Conservation (phyloP, 768 basidiomycete genomes). For the Tulasnella sp. region DNA sequence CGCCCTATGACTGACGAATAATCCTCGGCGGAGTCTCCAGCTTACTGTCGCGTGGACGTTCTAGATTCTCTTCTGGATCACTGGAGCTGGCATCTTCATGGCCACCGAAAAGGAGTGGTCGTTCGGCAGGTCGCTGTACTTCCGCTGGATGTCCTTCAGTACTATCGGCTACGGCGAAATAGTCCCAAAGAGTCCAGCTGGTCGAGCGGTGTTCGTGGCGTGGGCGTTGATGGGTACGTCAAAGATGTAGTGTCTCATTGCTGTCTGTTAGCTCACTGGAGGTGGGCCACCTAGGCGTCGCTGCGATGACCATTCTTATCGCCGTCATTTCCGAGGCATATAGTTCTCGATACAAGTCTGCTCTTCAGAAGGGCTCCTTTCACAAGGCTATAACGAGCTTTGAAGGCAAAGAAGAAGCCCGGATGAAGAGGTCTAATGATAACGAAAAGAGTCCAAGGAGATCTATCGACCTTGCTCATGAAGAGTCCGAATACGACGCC, state of each 20-base stretch:
- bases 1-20: background rate
- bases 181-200: conserved; percentile 59
- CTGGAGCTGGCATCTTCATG: conserved; percentile 66
- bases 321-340: conserved; percentile 65
- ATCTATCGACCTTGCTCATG: background rate
- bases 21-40: conserved; percentile 32
- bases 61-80: conserved; percentile 76
- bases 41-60: conserved; percentile 52
- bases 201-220: conserved; percentile 69
- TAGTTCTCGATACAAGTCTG: conserved; percentile 61
- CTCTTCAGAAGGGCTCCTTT: conserved; percentile 46
- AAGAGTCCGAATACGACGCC: background rate
- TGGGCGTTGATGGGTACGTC: conserved; percentile 65
- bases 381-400: conserved; percentile 48
- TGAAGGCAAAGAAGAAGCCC: conserved; percentile 35
- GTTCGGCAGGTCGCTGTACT: conserved; percentile 63
- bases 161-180: conserved; percentile 64
- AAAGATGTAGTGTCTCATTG: too few species aligned
- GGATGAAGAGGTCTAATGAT: background rate
- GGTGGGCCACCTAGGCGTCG: background rate
- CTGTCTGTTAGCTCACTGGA: background rate
- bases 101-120: conserved; percentile 61
- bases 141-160: conserved; percentile 62
- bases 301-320: background rate
- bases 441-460: background rate